Evolutionary conservation across 306 rosid species (phyloP).

Genomic region (Medicago lupulina): DNA sequence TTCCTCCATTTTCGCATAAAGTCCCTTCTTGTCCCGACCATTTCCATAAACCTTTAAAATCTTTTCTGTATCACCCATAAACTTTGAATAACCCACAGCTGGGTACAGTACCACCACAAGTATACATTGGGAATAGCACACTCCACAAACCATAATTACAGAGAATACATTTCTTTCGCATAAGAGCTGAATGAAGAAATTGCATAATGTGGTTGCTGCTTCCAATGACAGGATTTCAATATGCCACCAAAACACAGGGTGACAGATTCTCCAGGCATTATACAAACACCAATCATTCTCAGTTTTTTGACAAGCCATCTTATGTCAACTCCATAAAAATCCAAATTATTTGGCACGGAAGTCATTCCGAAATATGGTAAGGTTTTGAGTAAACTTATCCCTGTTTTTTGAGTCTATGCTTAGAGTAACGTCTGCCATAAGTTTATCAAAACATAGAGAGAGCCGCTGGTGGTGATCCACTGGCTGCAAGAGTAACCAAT

Average conservation of each 20-base stretch:
- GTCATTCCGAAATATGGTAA: constrained; percentile 53
- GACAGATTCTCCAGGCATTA: constrained; percentile 44
- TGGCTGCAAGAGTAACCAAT: constrained; percentile 48
- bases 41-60: constrained; percentile 36
- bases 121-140: constrained; percentile 42
- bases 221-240: constrained; percentile 37
- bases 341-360: constrained; percentile 58
- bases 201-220: constrained; percentile 37
- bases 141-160: constrained; percentile 45
- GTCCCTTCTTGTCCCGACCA: constrained; percentile 29
- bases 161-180: constrained; percentile 47
- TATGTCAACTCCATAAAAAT: constrained; percentile 13
- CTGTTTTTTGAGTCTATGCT: constrained; percentile 60
- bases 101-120: constrained; percentile 41
- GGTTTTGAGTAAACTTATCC: constrained; percentile 64
- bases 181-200: constrained; percentile 39
- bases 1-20: constrained; percentile 21
- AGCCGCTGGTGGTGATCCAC: constrained; percentile 60
- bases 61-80: constrained; percentile 19
- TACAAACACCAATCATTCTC: constrained; percentile 39
- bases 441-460: constrained; percentile 57
- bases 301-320: background rate
- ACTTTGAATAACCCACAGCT: constrained; percentile 42
- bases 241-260: constrained; percentile 34
- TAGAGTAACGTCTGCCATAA: constrained; percentile 55